These are phyloP conservation scores for Gymnopilus junonius DNA, from an alignment of 768 basidiomycete genomes.

Conservation along the genomic window DNA sequence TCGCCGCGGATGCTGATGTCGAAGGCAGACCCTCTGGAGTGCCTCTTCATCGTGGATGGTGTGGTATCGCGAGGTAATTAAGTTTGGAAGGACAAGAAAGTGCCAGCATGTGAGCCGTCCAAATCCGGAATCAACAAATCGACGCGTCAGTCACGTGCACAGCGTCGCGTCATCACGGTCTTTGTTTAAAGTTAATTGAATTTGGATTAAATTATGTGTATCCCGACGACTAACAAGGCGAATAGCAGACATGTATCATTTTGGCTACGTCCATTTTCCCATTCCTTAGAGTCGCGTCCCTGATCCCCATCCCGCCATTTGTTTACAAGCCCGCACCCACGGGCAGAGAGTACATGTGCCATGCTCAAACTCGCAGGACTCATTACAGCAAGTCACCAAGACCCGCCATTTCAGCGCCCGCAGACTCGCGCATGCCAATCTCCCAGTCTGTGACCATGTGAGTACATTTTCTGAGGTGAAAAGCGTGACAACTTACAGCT, in stretches of 20 bases:
- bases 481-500: slow-evolving; percentile 60
- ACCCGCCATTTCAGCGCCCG: slow-evolving; percentile 82
- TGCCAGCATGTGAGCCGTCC: slow-evolving; percentile 10
- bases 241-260: slow-evolving; percentile 1
- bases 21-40: slow-evolving; percentile 36
- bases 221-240: background rate
- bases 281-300: background rate
- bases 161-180: slow-evolving; percentile 9
- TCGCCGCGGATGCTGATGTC: slow-evolving; percentile 66
- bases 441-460: slow-evolving; percentile 74
- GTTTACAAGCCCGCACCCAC: slow-evolving; percentile 1
- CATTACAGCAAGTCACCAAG: slow-evolving; percentile 75
- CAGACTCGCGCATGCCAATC: slow-evolving; percentile 88
- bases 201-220: slow-evolving; percentile 3
- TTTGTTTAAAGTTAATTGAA: background rate
- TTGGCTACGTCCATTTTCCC: background rate
- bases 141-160: slow-evolving; percentile 35
- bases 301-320: background rate
- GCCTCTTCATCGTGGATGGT: slow-evolving; percentile 38
- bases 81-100: background rate
- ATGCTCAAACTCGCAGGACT: background rate
- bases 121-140: slow-evolving; percentile 22
- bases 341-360: background rate
- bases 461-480: background rate
- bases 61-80: slow-evolving; percentile 30